phyloP scores from a whole-genome alignment of 495 filamentous ascomycete species.

The Gamarada debralockiae region DNA sequence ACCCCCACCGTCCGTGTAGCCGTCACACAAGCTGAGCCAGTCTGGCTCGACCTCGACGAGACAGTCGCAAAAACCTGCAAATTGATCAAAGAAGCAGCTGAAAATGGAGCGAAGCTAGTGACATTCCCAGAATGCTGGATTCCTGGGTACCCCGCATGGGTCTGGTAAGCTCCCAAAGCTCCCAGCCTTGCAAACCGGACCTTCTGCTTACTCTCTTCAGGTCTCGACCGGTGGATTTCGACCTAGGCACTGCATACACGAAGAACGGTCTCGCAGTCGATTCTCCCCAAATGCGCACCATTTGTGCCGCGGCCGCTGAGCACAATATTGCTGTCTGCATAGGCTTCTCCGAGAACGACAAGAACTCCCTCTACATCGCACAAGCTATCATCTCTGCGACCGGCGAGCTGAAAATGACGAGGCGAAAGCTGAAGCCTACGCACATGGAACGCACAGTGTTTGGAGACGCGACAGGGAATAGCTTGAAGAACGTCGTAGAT shows the following conservation, averaged over 20 bases:
- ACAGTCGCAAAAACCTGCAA: conserved; percentile 45
- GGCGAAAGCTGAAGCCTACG: conserved; percentile 57
- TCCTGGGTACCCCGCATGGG: conserved; percentile 54
- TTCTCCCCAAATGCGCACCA: conserved; percentile 42
- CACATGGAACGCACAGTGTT: conserved; percentile 61
- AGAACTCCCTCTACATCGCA: conserved; percentile 50
- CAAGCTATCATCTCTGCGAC: conserved; percentile 46
- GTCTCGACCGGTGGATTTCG: conserved; percentile 36
- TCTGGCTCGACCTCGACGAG: conserved; percentile 47
- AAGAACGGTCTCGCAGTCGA: conserved; percentile 43
- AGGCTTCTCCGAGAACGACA: conserved; percentile 48
- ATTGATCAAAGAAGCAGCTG: conserved; percentile 49
- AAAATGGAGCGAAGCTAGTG: conserved; percentile 44
- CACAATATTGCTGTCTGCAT: conserved; percentile 44
- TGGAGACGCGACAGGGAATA: conserved; percentile 46
- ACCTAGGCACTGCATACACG: conserved; percentile 42
- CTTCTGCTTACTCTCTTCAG: too few relatives aligned
- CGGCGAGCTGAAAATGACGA: conserved; percentile 40
- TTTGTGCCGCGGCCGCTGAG: conserved; percentile 35
- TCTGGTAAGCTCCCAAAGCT: too few relatives aligned
- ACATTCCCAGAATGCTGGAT: conserved; percentile 55
- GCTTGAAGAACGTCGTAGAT: conserved; percentile 40
- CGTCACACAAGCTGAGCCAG: conserved; percentile 48
- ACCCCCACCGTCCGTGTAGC: too few relatives aligned
- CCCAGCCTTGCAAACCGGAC: too few relatives aligned